Evolutionary conservation across 805 yeast species (phyloP).

Genomic region (Ogataea nakhonphanomensis): DNA sequence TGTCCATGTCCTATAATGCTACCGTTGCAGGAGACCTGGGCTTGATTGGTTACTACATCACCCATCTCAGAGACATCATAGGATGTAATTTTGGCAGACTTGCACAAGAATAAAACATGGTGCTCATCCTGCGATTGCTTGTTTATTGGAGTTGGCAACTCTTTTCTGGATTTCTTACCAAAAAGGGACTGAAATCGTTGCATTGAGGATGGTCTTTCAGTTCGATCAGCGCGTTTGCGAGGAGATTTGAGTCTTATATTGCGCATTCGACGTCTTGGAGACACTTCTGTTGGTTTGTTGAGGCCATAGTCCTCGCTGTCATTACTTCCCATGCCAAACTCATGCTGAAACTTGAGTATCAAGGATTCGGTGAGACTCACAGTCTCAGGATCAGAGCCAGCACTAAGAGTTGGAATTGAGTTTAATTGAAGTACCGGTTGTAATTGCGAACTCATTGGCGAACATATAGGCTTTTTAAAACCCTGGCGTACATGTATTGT

Average conservation of each 20-base stretch:
- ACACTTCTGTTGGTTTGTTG: not conserved
- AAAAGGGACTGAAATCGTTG: slow-evolving; percentile 18
- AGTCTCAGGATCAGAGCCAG: slow-evolving; percentile 9
- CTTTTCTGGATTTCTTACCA: slow-evolving; percentile 10
- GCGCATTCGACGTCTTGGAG: slow-evolving; percentile 8
- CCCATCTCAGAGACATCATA: slow-evolving; percentile 12
- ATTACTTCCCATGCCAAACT: slow-evolving; percentile 6
- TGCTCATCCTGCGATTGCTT: slow-evolving; percentile 9
- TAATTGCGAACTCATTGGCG: not conserved
- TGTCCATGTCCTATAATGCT: slow-evolving; percentile 57
- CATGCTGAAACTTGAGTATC: slow-evolving; percentile 18
- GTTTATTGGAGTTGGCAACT: not conserved
- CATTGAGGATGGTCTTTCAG: slow-evolving; percentile 2
- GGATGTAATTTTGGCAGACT: slow-evolving; percentile 16
- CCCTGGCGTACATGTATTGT: not conserved
- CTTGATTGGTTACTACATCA: not conserved
- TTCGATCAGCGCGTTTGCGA: slow-evolving; percentile 13
- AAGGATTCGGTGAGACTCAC: slow-evolving; percentile 19
- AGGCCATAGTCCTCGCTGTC: not conserved
- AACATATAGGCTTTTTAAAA: not conserved
- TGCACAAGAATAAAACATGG: slow-evolving; percentile 8
- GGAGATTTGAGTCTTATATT: slow-evolving; percentile 15
- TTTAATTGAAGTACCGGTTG: not conserved
- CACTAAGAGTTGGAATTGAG: not conserved
- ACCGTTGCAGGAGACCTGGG: slow-evolving; percentile 30